Evolutionary conservation across 2,329 filamentous ascomycete genomes (phyloP).

Genomic region (Colletotrichum sp.): DNA sequence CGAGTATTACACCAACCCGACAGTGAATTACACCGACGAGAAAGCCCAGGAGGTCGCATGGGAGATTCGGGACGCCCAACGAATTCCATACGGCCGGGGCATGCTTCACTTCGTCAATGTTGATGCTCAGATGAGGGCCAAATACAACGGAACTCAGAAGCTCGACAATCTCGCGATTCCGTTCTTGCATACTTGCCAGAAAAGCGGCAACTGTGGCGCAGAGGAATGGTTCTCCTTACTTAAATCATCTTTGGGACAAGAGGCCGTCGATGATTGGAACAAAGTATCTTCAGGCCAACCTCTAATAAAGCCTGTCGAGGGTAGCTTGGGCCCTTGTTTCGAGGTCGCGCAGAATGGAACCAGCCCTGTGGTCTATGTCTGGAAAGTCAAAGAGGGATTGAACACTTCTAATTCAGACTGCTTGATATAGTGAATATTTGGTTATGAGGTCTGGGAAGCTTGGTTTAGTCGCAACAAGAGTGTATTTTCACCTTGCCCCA

Average conservation of each 20-base stretch:
- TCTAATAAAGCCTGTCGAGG: not conserved
- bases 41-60: not conserved
- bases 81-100: not conserved
- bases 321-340: slow-evolving; percentile 7
- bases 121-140: not conserved
- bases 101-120: not conserved
- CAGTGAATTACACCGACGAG: not conserved
- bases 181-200: not conserved
- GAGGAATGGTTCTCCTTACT: not conserved
- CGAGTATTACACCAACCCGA: not conserved
- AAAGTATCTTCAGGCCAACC: not conserved
- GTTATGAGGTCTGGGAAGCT: fast-evolving
- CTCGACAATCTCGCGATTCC: not conserved
- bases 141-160: not conserved
- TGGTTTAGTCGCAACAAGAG: fast-evolving
- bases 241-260: not conserved
- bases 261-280: slow-evolving; percentile 1
- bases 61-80: not conserved
- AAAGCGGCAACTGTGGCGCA: not conserved
- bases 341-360: not conserved
- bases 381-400: not conserved
- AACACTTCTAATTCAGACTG: not conserved
- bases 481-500: not conserved
- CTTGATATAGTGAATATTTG: not conserved
- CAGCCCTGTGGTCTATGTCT: not conserved